Base-by-base conservation (phyloP, 2,329 filamentous ascomycete species). In the Cyclaneusma minus region DNA sequence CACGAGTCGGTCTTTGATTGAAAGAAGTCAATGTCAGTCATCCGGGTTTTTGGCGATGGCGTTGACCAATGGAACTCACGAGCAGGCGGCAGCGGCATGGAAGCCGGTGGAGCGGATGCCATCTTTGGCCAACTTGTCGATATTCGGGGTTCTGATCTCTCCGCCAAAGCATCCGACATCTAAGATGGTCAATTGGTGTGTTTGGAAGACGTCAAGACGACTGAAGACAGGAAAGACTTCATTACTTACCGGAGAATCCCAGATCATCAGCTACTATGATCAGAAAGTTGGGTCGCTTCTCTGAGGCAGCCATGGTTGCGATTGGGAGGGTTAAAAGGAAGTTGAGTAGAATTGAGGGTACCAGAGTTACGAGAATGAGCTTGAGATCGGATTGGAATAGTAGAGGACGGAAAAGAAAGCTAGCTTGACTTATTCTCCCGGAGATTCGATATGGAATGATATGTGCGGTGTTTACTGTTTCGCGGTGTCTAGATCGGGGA, bases 31-130 rank as follows among this genome's bases (percentile, higher is more conserved):
- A 20, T 11, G 9, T 10, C 16, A 16, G 13, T 29, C 18, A 10
- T 8, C 16, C 20, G 3, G 7, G 4, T 16, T 17, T 6, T 7
- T 21, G n/a, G n/a, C n/a, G n/a, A n/a, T n/a, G n/a, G n/a, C n/a
- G n/a, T n/a, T n/a, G 16, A 6, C 40, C 47, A 24, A 29, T 51
- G 25, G n/a, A n/a, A n/a, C n/a, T n/a, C n/a, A n/a, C n/a, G 68
- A 74, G 47, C 68, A 76, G 26, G 70, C 69, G 3, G 68, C 64
- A 0, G 71, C 69, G 2, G 68, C 64, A 39, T 76, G 70, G 44
- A 72, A 75, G 37, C 73, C 64, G 0, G 68, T 74, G 39, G 74
- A 69, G 4, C 68, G 61, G 12, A 75, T 46, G 16, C 68, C 60
- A 29, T 52, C 44, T 46, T 54, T 48, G 3, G 62, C 56, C 3